Evolutionary conservation across 345 rosid genomes (phyloP), one percentile per base, ranked within the genome.

Genomic region (Isatis tinctoria): DNA sequence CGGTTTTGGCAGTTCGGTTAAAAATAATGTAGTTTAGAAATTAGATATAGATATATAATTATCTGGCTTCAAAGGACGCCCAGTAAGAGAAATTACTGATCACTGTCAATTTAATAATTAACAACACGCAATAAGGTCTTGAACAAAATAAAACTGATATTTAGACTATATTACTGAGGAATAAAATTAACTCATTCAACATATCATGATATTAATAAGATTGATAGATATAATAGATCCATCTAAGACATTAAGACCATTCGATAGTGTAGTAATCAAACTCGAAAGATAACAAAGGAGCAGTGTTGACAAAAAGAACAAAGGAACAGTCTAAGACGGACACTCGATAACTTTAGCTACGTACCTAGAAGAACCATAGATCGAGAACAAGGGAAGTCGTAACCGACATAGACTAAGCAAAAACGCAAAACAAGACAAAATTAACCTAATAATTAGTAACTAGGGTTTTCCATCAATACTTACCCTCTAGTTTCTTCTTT

Each of bases 241-340:
- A 43, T 53, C 14, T 51, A 49, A 62, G n/a, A 18, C 26, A 64
- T 44, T 28, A 63, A 32, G 65, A 33, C 28, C 49, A 57, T 64
- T n/a, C 35, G 40, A 65, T 18, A 14, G 33, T 58, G 33, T 58
- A 17, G 61, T 17, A 12, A 36, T 17, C 30, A 56, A 58, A 47
- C 72, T 66, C 60, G 3, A 43, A 67, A 39, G 41, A 74, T 40
- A 60, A 51, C 62, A 48, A 58, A 74, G 32, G 18, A 33, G 66
- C 27, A 17, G 13, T 28, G 73, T 36, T 58, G 53, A 47, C 33
- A 37, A 40, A 59, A 49, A 74, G 14, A 61, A 67, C 73, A 30
- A 67, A 75, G 33, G 69, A 41, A 75, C 69, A 30, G 64, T 60
- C 20, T 60, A 40, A 68, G n/a, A 60, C 61, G n/a, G n/a, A 69